Evolutionary conservation across 805 yeast species (phyloP), one percentile per base, ranked within the genome.

Genomic region (Pichia scutulata): DNA sequence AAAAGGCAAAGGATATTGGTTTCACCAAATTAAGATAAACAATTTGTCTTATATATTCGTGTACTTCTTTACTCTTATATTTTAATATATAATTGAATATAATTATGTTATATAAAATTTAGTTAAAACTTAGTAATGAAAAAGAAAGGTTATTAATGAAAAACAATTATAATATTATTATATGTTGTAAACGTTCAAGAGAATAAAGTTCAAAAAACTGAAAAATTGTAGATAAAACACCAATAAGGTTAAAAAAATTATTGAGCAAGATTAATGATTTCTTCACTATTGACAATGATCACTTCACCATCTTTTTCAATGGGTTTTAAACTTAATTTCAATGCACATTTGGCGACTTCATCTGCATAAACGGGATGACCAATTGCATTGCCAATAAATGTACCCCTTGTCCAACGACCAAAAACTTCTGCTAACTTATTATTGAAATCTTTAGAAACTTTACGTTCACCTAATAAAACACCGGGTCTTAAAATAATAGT

Each of bases 1-100:
- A 93, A 82, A 92, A 82, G 81, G 98, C 99, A 70, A 73, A 80
- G 75, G 98, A 93, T 79, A 93, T 93, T 74, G 99, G 99, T 73
- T 93, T 93, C 96, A 75, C 82, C 93, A 93, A 93, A 82, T 86
- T 78, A 90, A 92, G 97, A 82, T 90, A 90, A 88, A 66, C 47
- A 44, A 33, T n/a, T 33, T 33, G 37, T 33, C 10, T 39, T 33
- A 46, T 7, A 25, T 28, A 30, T 41, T 41, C 39, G 33, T 43
- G 25, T 42, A 28, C 42, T 39, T 33, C 25, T 24, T 43, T 21
- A 28, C 39, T 28, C 37, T 33, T 33, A 33, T 33, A 33, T 6
- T 33, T 33, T 33, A 33, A 33, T 33, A 33, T 33, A 33, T 22
- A 41, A 40, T 28, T 44, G 30, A 40, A 43, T 44, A 44, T 14